Evolutionary conservation across 208 protist species (phyloP).

Genomic region (Acanthamoeba culbertsoni): DNA sequence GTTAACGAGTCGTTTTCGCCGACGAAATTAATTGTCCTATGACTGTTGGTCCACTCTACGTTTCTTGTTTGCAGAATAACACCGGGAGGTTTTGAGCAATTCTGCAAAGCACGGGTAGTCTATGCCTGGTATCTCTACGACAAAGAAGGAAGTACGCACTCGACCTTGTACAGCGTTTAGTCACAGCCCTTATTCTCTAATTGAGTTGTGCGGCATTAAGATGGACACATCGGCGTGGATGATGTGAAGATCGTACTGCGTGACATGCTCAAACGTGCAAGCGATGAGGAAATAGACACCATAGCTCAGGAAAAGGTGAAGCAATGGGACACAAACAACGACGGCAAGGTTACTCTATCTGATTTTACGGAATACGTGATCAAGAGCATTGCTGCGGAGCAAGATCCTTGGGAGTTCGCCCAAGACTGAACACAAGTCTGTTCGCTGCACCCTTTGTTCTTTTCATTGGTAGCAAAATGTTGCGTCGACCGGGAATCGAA

Average conservation of each 20-base stretch:
- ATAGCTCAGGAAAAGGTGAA: constrained; percentile 29
- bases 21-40: not conserved
- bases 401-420: constrained; percentile 32
- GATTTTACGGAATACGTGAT: constrained; percentile 40
- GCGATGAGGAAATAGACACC: not conserved
- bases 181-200: too few relatives aligned
- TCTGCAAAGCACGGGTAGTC: not conserved
- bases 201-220: not conserved
- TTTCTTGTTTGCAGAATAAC: not conserved
- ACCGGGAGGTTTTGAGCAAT: not conserved
- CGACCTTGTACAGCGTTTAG: too few relatives aligned
- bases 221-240: not conserved
- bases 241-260: not conserved
- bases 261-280: not conserved
- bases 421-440: too few relatives aligned
- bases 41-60: not conserved
- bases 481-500: constrained; percentile 57
- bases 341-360: not conserved
- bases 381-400: not conserved
- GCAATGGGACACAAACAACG: constrained; percentile 3
- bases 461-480: too few relatives aligned
- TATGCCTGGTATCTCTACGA: constrained; percentile 34
- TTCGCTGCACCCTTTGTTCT: too few relatives aligned
- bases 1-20: not conserved
- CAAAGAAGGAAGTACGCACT: constrained; percentile 34